Conservation (phyloP, 2,329 filamentous ascomycete genomes). For the Calonectria fujianensis region DNA sequence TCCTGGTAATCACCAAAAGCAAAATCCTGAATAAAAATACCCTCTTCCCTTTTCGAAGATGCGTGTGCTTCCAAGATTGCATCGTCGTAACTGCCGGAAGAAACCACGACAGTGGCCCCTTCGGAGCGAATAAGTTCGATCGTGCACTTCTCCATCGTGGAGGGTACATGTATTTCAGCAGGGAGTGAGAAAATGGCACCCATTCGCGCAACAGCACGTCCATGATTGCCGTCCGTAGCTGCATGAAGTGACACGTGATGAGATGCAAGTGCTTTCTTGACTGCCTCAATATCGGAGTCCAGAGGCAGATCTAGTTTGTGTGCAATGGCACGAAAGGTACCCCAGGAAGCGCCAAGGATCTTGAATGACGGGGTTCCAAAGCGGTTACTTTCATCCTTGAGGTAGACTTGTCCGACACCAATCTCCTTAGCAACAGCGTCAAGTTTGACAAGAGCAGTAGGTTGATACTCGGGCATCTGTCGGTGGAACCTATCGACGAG, state of each 20-base stretch:
- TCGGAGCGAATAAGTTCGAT: constrained; percentile 75
- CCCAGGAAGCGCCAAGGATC: constrained; percentile 87
- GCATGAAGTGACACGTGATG: constrained; percentile 71
- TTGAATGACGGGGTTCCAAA: constrained; percentile 86
- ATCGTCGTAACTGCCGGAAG: constrained; percentile 78
- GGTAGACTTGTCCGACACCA: constrained; percentile 73
- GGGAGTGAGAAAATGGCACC: constrained; percentile 74
- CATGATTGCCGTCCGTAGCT: constrained; percentile 86
- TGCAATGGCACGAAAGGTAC: constrained; percentile 75
- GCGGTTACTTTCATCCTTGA: constrained; percentile 83
- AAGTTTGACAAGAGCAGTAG: constrained; percentile 73
- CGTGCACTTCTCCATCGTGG: constrained; percentile 72
- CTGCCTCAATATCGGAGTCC: constrained; percentile 64
- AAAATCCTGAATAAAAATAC: constrained; percentile 81
- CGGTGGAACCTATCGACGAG: constrained; percentile 71
- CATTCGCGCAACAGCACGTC: constrained; percentile 83
- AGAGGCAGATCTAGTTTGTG: constrained; percentile 65
- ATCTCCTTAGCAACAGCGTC: constrained; percentile 73
- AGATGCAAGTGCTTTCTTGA: constrained; percentile 60
- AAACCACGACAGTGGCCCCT: constrained; percentile 75
- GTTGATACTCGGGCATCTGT: constrained; percentile 72
- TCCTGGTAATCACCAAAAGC: constrained; percentile 79
- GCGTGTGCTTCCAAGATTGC: constrained; percentile 71
- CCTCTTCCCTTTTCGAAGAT: constrained; percentile 63
- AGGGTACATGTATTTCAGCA: constrained; percentile 78